Percentiles rank a stretch among this genome's conserved stretches.
Conservation (phyloP, 345 rosid genomes). For the Schrenkiella parvula region DNA sequence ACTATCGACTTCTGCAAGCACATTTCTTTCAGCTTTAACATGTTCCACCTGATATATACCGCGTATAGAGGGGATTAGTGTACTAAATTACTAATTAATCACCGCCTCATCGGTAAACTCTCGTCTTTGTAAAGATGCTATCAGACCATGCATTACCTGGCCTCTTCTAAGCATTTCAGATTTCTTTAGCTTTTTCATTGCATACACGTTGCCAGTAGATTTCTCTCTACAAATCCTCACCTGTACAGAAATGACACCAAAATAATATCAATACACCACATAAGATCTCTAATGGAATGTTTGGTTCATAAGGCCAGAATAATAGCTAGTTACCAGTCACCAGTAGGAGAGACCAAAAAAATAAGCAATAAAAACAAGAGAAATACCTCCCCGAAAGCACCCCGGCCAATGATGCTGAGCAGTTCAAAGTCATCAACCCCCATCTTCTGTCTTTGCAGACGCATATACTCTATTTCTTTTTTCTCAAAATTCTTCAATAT, state of each 20-base stretch:
- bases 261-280: background rate
- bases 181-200: constrained; percentile 41
- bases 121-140: background rate
- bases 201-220: constrained; percentile 39
- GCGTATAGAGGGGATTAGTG: background rate
- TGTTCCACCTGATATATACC: constrained; percentile 51
- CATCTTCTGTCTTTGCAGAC: constrained; percentile 45
- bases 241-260: constrained; percentile 31
- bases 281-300: constrained; percentile 3
- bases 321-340: background rate
- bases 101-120: background rate
- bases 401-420: constrained; percentile 47
- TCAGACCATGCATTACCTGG: constrained; percentile 27
- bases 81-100: background rate
- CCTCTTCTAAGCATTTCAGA: constrained; percentile 44
- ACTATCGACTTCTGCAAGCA: constrained; percentile 75
- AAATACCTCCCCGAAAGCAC: constrained; percentile 52
- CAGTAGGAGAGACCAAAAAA: background rate
- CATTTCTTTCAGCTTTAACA: constrained; percentile 68
- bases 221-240: constrained; percentile 51
- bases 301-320: background rate
- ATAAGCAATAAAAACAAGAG: constrained; percentile 3
- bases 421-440: constrained; percentile 49
- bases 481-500: constrained; percentile 40
- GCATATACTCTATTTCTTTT: constrained; percentile 45